Evolutionary conservation across 2,329 filamentous ascomycete genomes (phyloP), one percentile per base, ranked within the genome.

Genomic region (Dactylellina sp.): DNA sequence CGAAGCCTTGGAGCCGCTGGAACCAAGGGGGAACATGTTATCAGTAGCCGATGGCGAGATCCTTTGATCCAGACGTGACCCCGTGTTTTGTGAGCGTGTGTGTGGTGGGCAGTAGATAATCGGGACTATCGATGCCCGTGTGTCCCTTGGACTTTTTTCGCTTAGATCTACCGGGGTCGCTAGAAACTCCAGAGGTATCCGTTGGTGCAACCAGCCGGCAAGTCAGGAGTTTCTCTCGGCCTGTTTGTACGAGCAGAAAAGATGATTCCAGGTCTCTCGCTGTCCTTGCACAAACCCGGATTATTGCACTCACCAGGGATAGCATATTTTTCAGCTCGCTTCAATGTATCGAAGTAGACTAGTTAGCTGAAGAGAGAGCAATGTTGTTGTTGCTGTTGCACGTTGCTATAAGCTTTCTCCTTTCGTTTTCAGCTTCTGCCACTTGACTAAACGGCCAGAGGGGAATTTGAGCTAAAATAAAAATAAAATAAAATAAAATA

Each of bases 171-270:
- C 7, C 2, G 46, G 46, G 22, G 24, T 9, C 44, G 4, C 9
- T 40, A 50, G 46, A 32, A 25, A 7, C 14, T 32, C 24, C n/a
- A n/a, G n/a, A n/a, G n/a, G n/a, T n/a, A 28, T 20, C 44, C 7
- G 20, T 50, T 14, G 46, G 46, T 50, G 46, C 46, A 32, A 25
- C 46, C 46, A 32, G 22, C 46, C 20, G 42, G 42, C 18, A 18
- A 18, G 39, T n/a, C 5, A 42, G 16, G 39, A 18, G 11, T 5
- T 14, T 42, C 39, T 42, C 12, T n/a, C n/a, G n/a, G n/a, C n/a
- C n/a, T n/a, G n/a, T n/a, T 42, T 42, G 39, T 32, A 9, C n/a
- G n/a, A n/a, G n/a, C n/a, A n/a, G n/a, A n/a, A 32, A 9, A 32
- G 28, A 9, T 14, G 37, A 14, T 40, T 16, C 9, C 37, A 40